Percentiles rank a stretch among this genome's conserved stretches.
Conservation (phyloP, 2,329 filamentous ascomycete genomes). For the Trichophyton verrucosum region DNA sequence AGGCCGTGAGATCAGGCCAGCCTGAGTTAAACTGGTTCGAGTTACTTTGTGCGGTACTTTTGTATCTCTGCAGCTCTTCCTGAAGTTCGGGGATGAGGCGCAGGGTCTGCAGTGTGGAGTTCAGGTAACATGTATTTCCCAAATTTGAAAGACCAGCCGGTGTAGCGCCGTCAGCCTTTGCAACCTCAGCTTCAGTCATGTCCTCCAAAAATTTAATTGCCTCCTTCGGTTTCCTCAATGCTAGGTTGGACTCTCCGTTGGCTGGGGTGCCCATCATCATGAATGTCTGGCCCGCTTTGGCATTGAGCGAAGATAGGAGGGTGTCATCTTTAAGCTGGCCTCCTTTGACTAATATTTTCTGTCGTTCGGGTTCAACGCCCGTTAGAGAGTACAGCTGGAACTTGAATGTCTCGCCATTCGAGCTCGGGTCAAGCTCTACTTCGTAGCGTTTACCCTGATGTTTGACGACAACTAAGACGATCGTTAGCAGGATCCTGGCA, state of each 20-base stretch:
- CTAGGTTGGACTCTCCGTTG: constrained; percentile 40
- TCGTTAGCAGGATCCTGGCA: constrained; percentile 14
- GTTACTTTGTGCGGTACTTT: constrained; percentile 20
- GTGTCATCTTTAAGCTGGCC: constrained; percentile 93
- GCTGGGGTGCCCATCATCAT: constrained; percentile 95
- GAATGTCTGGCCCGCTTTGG: constrained; percentile 75
- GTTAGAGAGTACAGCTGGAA: constrained; percentile 91
- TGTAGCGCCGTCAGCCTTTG: constrained; percentile 67
- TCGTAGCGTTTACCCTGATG: constrained; percentile 93
- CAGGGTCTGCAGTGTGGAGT: constrained; percentile 89
- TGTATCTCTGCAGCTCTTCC: constrained; percentile 58
- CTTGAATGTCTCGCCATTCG: constrained; percentile 87
- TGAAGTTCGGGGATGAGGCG: constrained; percentile 84
- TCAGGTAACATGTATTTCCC: constrained; percentile 97
- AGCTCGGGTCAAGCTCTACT: constrained; percentile 73
- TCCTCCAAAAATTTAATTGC: constrained; percentile 84
- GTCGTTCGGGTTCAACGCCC: constrained; percentile 86
- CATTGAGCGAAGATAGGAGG: constrained; percentile 66
- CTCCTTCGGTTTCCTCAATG: constrained; percentile 62
- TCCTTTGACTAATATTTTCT: constrained; percentile 91
- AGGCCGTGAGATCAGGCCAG: constrained; percentile 58
- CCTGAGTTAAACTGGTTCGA: constrained; percentile 45
- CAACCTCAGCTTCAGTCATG: constrained; percentile 89
- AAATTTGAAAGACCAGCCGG: constrained; percentile 83
- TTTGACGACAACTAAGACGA: constrained; percentile 65